Conservation (phyloP, 1,139 yeast genomes). For the Ashbya aceris region DNA sequence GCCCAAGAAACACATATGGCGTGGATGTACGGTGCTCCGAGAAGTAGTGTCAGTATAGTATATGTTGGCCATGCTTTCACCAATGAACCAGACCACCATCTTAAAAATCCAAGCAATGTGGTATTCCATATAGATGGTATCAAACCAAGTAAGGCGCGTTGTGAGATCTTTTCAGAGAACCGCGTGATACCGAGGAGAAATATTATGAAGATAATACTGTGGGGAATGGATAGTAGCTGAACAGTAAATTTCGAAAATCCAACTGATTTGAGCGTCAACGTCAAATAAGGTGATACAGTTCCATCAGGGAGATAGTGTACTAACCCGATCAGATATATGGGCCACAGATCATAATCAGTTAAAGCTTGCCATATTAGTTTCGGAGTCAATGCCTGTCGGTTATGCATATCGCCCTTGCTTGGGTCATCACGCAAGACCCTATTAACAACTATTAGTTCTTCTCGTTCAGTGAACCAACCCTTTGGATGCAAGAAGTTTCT, state of each 20-base stretch:
- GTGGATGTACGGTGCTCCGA: conserved; percentile 39
- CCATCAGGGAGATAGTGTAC: conserved; percentile 35
- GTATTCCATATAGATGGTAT: conserved; percentile 35
- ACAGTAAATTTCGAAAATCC: conserved; percentile 39
- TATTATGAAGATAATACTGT: conserved; percentile 34
- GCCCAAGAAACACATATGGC: conserved; percentile 53
- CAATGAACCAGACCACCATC: conserved; percentile 43
- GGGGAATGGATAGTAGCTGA: conserved; percentile 43
- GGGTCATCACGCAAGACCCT: conserved; percentile 58
- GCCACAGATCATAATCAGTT: conserved; percentile 48
- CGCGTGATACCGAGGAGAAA: conserved; percentile 35
- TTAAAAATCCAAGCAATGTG: conserved; percentile 35
- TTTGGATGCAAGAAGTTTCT: conserved; percentile 38
- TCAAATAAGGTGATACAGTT: conserved; percentile 36
- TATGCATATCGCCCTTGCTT: conserved; percentile 58
- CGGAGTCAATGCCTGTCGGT: conserved; percentile 44
- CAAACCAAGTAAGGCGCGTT: conserved; percentile 31
- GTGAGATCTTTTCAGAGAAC: conserved; percentile 35
- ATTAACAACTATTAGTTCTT: conserved; percentile 51
- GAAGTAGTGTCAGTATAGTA: conserved; percentile 36
- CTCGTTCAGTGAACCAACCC: conserved; percentile 53
- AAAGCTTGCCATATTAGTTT: conserved; percentile 36
- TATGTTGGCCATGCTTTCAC: conserved; percentile 44
- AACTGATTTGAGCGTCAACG: conserved; percentile 35
- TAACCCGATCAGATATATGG: conserved; percentile 45